phyloP scores from a whole-genome alignment of 495 filamentous ascomycete genomes.

The Aspergillus affinis region DNA sequence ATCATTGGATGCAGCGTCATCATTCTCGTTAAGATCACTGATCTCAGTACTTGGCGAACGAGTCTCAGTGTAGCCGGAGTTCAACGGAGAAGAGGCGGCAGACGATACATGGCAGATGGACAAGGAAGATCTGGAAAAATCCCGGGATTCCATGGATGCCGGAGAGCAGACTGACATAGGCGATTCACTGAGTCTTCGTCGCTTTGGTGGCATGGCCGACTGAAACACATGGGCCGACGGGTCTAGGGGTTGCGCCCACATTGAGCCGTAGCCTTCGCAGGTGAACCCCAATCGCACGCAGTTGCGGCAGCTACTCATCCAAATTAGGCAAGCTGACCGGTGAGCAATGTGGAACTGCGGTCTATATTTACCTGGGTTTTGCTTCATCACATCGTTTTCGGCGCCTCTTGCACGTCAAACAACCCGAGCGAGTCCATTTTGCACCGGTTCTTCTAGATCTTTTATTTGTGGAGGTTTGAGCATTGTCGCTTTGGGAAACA shows the following conservation, averaged over 20 bases:
- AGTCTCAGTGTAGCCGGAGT: not conserved
- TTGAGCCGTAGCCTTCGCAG: constrained; percentile 47
- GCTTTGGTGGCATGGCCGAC: constrained; percentile 25
- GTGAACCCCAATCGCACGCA: constrained; percentile 38
- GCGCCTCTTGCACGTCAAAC: constrained; percentile 45
- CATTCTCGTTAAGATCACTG: constrained; percentile 4
- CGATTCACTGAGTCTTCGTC: constrained; percentile 27
- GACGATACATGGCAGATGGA: constrained; percentile 5
- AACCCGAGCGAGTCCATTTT: constrained; percentile 46
- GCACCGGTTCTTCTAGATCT: constrained; percentile 35
- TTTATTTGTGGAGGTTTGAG: constrained; percentile 19
- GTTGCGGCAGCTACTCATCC: constrained; percentile 35
- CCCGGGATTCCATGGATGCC: constrained; percentile 13
- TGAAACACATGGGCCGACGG: constrained; percentile 37
- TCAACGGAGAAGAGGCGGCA: constrained; percentile 5
- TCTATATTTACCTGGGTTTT: constrained; percentile 37
- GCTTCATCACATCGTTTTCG: constrained; percentile 47
- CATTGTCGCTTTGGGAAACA: not conserved
- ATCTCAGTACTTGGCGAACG: constrained; percentile 3
- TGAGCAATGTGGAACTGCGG: not conserved
- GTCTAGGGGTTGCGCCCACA: constrained; percentile 42
- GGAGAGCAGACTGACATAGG: constrained; percentile 23
- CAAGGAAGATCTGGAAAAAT: constrained; percentile 13
- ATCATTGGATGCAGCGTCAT: not conserved
- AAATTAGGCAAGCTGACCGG: not conserved